phyloP scores from a whole-genome alignment of 106 monocot genomes.

The Acorus calamus region DNA sequence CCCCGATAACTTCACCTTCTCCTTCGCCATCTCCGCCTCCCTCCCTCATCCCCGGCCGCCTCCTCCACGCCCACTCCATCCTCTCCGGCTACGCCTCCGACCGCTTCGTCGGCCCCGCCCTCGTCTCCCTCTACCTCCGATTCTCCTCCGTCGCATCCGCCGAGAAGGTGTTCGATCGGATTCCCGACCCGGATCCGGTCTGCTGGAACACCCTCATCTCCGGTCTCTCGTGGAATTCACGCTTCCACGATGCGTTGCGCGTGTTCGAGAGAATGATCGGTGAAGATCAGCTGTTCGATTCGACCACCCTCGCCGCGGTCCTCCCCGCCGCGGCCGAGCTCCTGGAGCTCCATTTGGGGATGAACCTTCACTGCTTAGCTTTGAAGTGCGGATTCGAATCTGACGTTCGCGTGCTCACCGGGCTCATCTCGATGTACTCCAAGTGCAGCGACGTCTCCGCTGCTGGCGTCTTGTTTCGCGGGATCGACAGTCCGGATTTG shows the following conservation, averaged over 20 bases:
- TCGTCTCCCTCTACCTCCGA: constrained; percentile 35
- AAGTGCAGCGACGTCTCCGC: constrained; percentile 38
- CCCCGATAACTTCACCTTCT: constrained; percentile 37
- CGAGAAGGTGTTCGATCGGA: constrained; percentile 62
- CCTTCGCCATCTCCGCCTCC: constrained; percentile 23
- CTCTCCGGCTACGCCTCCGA: constrained; percentile 20
- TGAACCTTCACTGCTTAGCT: constrained; percentile 31
- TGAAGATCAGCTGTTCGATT: constrained; percentile 12
- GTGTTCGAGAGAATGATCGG: constrained; percentile 29
- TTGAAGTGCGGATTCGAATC: constrained; percentile 24
- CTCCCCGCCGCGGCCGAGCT: constrained; percentile 53
- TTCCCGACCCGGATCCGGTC: constrained; percentile 46
- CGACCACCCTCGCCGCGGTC: constrained; percentile 42
- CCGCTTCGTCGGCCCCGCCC: constrained; percentile 51
- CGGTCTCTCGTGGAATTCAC: constrained; percentile 29
- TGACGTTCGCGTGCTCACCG: constrained; percentile 41
- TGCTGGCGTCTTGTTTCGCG: constrained; percentile 28
- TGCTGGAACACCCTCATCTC: constrained; percentile 58
- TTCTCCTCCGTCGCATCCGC: constrained; percentile 26
- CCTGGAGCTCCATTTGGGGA: constrained; percentile 28
- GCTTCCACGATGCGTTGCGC: constrained; percentile 14
- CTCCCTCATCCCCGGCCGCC: constrained; percentile 9
- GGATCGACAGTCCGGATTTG: constrained; percentile 31
- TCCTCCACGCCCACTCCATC: constrained; percentile 42
- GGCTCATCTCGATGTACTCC: constrained; percentile 66